Base-by-base conservation (phyloP, 1,139 yeast species). In the Williopsis jadinii region DNA sequence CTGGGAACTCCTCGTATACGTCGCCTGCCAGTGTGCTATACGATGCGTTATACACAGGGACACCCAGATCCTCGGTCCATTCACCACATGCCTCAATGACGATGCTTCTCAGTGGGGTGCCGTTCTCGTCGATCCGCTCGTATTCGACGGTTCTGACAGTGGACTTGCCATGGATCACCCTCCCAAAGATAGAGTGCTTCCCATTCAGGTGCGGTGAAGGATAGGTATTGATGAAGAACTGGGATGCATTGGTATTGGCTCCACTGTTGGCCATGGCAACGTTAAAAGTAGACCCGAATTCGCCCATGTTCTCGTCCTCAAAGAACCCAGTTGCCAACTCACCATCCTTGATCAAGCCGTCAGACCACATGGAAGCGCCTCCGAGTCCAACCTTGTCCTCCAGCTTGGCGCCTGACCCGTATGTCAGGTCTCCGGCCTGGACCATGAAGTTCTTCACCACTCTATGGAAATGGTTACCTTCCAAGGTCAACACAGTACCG, bases 181-280 rank as follows among this genome's bases (percentile, higher is more conserved):
- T 68, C 1, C 96, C 97, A 62, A 88, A 83, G 1, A 86, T 79
- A 0, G 92, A 71, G 56, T 86, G 92, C 51, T 81, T 82, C 0
- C 85, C 84, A 35, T 73, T 77, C 40, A 88, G 64, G 59, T 87
- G 95, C 0, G 85, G 82, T 14, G 81, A 75, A 1, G 87, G 73
- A 40, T 69, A 71, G 0, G 90, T 80, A 4, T 86, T 78, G 38
- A 88, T 81, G 58, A 86, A 87, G 55, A 88, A 87, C 57, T 85
- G 95, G 0, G 90, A 78, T 11, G 79, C 73, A 51, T 84, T 84
- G 8, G 83, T 66, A 49, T 78, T 59, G 33, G 70, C 65, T 4
- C 85, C 87, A 33, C 69, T 64, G 53, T 84, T 84, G 3, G 95
- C 94, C 87, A 84, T 80, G 34, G 92, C 83, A 12, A 83, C 58